Conservation (phyloP, 495 filamentous ascomycete genomes). For the Pseudoneurospora amorphoporcata region DNA sequence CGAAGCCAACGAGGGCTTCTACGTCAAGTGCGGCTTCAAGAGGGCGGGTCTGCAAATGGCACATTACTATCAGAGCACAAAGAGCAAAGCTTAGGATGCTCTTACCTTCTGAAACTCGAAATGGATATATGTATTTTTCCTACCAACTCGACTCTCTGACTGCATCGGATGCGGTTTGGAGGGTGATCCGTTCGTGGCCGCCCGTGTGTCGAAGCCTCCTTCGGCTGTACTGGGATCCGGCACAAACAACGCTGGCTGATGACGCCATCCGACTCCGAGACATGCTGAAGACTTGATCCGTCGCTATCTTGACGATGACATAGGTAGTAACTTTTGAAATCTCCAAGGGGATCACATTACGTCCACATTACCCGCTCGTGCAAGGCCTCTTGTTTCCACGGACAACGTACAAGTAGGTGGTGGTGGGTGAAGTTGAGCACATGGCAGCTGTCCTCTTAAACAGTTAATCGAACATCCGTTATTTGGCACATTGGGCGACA, state of each 20-base stretch:
- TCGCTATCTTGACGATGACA: neutral
- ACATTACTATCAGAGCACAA: slow-evolving; percentile 66
- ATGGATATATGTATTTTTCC: neutral
- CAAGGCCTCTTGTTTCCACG: neutral
- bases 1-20: slow-evolving; percentile 88
- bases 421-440: neutral
- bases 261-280: neutral
- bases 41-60: slow-evolving; percentile 94
- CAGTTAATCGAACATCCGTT: neutral
- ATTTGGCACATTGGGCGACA: neutral
- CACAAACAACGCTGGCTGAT: neutral
- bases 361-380: neutral
- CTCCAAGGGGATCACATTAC: neutral
- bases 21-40: slow-evolving; percentile 95
- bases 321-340: neutral
- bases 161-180: neutral
- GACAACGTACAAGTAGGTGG: neutral
- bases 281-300: neutral
- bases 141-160: neutral
- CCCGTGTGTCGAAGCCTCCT: neutral
- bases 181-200: neutral
- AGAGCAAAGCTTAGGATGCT: slow-evolving; percentile 28
- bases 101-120: neutral
- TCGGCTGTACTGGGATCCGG: neutral
- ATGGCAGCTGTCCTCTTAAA: too few species aligned